Evolutionary conservation across 2,329 filamentous ascomycete genomes (phyloP).

Genomic region (Colletotrichum orbiculare): DNA sequence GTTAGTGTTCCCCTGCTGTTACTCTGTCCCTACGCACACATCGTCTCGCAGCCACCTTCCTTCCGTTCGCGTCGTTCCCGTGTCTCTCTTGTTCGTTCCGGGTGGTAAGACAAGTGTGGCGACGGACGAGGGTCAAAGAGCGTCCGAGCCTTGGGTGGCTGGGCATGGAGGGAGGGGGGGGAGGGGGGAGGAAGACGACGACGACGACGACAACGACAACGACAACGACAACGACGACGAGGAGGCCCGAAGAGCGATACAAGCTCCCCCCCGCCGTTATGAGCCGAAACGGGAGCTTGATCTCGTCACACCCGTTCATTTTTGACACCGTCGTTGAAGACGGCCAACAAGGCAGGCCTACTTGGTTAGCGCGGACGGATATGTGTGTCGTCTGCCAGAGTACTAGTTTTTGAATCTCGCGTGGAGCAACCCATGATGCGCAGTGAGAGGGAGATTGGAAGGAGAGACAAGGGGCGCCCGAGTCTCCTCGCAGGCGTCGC

Average conservation of each 20-base stretch:
- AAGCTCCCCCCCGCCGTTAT: conserved; percentile 8
- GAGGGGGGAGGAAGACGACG: too few relatives aligned
- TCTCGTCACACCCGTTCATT: conserved; percentile 11
- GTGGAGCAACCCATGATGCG: too few relatives aligned
- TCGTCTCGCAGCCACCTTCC: conserved; percentile 31
- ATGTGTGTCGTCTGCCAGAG: too few relatives aligned
- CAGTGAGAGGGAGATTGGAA: too few relatives aligned
- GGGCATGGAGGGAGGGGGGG: too few relatives aligned
- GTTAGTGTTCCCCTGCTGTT: conserved; percentile 31
- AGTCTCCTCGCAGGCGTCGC: not conserved
- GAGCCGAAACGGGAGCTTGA: conserved; percentile 20
- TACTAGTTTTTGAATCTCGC: too few relatives aligned
- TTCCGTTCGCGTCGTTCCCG: conserved; percentile 10
- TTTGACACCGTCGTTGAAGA: conserved; percentile 14
- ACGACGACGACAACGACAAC: too few relatives aligned
- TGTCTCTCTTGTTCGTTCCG: not conserved
- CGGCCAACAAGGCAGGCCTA: not conserved
- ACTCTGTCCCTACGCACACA: conserved; percentile 15
- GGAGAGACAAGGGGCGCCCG: too few relatives aligned
- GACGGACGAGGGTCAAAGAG: conserved; percentile 27
- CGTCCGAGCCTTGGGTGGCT: conserved; percentile 22
- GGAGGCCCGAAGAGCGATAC: conserved; percentile 28
- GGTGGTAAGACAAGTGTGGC: not conserved
- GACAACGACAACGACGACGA: too few relatives aligned
- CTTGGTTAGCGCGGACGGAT: too few relatives aligned